Evolutionary conservation across 2,329 filamentous ascomycete species (phyloP).

Genomic region (Aureobasidium zeae): DNA sequence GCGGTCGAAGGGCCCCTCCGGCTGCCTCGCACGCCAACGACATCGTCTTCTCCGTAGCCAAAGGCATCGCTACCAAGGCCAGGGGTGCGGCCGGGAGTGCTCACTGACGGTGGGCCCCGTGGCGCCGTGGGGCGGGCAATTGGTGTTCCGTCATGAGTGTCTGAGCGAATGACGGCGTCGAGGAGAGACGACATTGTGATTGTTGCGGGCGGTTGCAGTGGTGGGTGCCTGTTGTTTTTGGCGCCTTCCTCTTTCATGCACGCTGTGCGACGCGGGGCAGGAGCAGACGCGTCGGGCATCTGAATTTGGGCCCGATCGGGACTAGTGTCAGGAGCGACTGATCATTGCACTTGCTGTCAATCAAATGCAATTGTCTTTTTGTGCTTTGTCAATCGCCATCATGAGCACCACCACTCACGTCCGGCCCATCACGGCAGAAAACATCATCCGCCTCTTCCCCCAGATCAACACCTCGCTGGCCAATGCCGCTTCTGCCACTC

Average conservation of each 20-base stretch:
- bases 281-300: not conserved
- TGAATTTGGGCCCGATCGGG: not conserved
- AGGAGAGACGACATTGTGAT: conserved; percentile 43
- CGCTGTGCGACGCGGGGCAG: not conserved
- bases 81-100: conserved; percentile 28
- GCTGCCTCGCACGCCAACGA: conserved; percentile 46
- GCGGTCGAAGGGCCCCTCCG: conserved; percentile 29
- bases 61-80: conserved; percentile 48
- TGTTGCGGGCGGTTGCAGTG: not conserved
- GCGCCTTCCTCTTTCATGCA: too few species aligned
- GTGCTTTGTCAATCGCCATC: not conserved
- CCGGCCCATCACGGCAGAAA: conserved; percentile 66
- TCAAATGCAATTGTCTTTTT: not conserved
- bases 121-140: conserved; percentile 40
- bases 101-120: conserved; percentile 43
- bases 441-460: conserved; percentile 79
- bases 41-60: conserved; percentile 51
- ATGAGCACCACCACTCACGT: conserved; percentile 28
- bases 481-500: conserved; percentile 47
- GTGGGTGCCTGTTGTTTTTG: not conserved
- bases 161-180: conserved; percentile 42
- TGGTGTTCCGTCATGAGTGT: conserved; percentile 26
- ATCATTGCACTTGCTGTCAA: not conserved
- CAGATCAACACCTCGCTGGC: conserved; percentile 60
- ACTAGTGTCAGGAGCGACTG: not conserved